Percentiles rank a stretch among this genome's conserved stretches.
Evolutionary conservation across 176 grass and related monocot species (phyloP).

Genomic region (Panicum miliaceum): DNA sequence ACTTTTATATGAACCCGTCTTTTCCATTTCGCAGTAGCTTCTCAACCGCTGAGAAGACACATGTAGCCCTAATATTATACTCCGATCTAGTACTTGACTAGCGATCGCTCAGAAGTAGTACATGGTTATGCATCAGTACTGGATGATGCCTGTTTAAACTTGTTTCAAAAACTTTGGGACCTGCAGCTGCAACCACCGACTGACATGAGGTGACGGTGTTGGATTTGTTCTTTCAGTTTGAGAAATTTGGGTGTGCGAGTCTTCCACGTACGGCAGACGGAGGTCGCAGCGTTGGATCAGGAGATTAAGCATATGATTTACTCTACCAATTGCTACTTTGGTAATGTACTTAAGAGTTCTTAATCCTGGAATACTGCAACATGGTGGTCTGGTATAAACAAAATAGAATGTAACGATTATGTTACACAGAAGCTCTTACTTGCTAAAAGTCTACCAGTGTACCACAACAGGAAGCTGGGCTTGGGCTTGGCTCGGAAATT

Average conservation of each 20-base stretch:
- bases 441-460: not conserved
- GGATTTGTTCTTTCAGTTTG: not conserved
- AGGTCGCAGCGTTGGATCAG: not conserved
- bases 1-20: not conserved
- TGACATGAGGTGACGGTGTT: slow-evolving; percentile 16
- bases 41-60: not conserved
- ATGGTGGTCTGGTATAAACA: not conserved
- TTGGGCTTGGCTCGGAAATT: not conserved
- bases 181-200: not conserved
- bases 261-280: not conserved
- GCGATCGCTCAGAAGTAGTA: not conserved
- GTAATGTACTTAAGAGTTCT: not conserved
- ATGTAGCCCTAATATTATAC: slow-evolving; percentile 5
- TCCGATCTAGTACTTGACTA: not conserved
- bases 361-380: not conserved
- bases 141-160: not conserved
- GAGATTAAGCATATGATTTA: not conserved
- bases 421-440: not conserved
- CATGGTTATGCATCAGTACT: not conserved
- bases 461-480: not conserved
- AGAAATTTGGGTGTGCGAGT: not conserved
- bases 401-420: too few relatives aligned
- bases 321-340: not conserved
- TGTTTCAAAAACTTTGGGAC: not conserved
- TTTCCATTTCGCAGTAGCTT: not conserved